Percentiles rank a stretch among this genome's conserved stretches.
phyloP scores from a whole-genome alignment of 2,329 filamentous ascomycete species.

The Colletotrichum plurivorum region DNA sequence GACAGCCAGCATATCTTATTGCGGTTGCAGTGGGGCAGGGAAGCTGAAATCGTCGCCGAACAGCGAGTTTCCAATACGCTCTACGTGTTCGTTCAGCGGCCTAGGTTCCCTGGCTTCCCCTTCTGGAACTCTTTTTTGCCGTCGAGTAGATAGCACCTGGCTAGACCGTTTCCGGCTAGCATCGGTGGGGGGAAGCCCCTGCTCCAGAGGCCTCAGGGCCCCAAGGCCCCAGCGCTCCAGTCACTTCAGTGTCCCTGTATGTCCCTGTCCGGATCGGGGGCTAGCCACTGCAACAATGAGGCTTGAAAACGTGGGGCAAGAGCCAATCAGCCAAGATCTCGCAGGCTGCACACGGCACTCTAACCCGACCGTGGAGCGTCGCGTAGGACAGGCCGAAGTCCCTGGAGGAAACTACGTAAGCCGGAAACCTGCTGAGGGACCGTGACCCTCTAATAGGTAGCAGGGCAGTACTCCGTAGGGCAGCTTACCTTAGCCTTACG shows the following conservation, averaged over 20 bases:
- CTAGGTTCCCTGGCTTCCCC: constrained; percentile 32
- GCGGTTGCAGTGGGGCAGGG: constrained; percentile 39
- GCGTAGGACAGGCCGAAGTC: constrained; percentile 23
- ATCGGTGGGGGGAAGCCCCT: constrained; percentile 21
- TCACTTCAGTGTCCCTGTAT: constrained; percentile 16
- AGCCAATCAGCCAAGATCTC: constrained; percentile 25
- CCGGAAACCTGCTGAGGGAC: neutral
- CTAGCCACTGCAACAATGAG: constrained; percentile 29
- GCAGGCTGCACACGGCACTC: constrained; percentile 27
- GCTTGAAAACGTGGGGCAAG: constrained; percentile 38
- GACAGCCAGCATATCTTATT: constrained; percentile 39
- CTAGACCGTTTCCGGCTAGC: constrained; percentile 33
- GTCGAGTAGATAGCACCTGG: constrained; percentile 19
- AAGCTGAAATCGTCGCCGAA: constrained; percentile 40
- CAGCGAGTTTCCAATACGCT: constrained; percentile 41
- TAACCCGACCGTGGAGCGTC: constrained; percentile 25
- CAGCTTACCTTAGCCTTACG: neutral
- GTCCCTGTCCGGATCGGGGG: constrained; percentile 30
- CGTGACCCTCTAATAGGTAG: no score
- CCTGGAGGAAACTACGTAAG: neutral
- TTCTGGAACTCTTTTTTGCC: constrained; percentile 41
- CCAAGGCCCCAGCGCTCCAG: constrained; percentile 25
- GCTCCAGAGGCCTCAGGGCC: constrained; percentile 30
- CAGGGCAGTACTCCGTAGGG: neutral
- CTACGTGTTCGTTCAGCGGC: constrained; percentile 43